Conservation (phyloP, 768 basidiomycete species). For the Mycena vitilis region DNA sequence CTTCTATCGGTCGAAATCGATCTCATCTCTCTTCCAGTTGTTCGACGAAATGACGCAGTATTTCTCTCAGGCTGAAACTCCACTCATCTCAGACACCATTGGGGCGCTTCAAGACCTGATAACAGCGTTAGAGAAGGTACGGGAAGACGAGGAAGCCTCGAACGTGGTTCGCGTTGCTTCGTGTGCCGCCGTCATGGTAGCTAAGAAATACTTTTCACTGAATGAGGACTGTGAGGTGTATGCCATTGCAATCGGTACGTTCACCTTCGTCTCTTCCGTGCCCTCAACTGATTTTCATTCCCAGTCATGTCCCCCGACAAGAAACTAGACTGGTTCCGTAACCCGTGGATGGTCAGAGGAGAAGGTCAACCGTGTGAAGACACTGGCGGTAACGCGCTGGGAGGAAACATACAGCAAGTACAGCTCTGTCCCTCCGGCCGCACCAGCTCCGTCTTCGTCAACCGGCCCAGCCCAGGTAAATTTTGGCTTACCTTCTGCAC, state of each 20-base stretch:
- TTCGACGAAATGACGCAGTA: slow-evolving; percentile 1
- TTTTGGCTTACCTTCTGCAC: no score
- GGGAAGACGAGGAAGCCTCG: neutral
- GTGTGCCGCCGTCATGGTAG: neutral
- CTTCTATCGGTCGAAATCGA: neutral
- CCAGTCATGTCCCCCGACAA: slow-evolving; percentile 2
- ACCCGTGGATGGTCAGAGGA: neutral
- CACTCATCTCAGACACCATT: neutral
- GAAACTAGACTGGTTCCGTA: neutral
- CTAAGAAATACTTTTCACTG: neutral
- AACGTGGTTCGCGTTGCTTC: neutral
- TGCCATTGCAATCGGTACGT: neutral
- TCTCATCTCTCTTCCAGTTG: neutral
- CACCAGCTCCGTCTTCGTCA: no score
- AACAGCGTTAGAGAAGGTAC: neutral
- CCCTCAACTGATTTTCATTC: neutral
- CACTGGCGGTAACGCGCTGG: neutral
- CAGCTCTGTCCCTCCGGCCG: neutral
- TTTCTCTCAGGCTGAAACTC: neutral
- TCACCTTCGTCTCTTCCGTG: neutral
- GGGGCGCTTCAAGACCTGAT: neutral
- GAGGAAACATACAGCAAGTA: neutral
- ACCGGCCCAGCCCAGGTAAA: neutral
- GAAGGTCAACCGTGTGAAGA: neutral
- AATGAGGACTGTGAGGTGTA: slow-evolving; percentile 3